Conservation (phyloP, 1,284 basidiomycete species). For the Cutaneotrichosporon sp. region DNA sequence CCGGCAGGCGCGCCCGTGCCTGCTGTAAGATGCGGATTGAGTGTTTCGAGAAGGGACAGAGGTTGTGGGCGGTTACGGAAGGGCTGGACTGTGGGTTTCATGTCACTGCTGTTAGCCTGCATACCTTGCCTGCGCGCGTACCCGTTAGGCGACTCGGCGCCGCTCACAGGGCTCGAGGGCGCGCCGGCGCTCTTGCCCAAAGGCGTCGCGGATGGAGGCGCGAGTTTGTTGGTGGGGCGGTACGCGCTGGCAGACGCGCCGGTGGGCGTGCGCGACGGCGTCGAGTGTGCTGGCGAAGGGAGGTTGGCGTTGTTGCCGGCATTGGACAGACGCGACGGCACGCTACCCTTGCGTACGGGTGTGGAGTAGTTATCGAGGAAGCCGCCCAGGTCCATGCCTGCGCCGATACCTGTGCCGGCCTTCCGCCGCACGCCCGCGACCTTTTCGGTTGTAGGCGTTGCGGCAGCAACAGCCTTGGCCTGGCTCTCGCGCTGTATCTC, state of each 20-base stretch:
- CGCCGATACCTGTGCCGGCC: constrained; percentile 15
- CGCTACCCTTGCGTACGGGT: constrained; percentile 23
- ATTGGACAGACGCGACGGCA: constrained; percentile 18
- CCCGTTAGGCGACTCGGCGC: constrained; percentile 23
- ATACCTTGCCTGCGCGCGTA: background rate
- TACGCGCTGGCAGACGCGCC: constrained; percentile 20
- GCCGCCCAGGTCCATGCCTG: constrained; percentile 38
- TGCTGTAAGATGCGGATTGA: constrained; percentile 41
- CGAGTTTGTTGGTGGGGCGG: constrained; percentile 18
- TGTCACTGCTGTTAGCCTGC: constrained; percentile 11
- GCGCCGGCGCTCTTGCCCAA: constrained; percentile 17
- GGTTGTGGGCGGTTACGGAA: constrained; percentile 38
- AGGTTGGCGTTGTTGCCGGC: constrained; percentile 23
- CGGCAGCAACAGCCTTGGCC: constrained; percentile 26
- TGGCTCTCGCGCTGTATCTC: constrained; percentile 46
- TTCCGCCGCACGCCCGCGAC: constrained; percentile 28
- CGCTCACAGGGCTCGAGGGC: constrained; percentile 34
- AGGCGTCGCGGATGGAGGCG: constrained; percentile 20
- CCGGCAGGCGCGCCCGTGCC: constrained; percentile 11
- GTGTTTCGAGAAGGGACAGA: constrained; percentile 40
- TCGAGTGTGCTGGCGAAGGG: constrained; percentile 21
- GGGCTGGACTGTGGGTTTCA: constrained; percentile 24
- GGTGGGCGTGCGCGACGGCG: constrained; percentile 12
- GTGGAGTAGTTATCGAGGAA: constrained; percentile 40
- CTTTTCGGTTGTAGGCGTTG: constrained; percentile 14